Evolutionary conservation across 164 flowering plant species (phyloP).

Genomic region (Vitis cinerea): DNA sequence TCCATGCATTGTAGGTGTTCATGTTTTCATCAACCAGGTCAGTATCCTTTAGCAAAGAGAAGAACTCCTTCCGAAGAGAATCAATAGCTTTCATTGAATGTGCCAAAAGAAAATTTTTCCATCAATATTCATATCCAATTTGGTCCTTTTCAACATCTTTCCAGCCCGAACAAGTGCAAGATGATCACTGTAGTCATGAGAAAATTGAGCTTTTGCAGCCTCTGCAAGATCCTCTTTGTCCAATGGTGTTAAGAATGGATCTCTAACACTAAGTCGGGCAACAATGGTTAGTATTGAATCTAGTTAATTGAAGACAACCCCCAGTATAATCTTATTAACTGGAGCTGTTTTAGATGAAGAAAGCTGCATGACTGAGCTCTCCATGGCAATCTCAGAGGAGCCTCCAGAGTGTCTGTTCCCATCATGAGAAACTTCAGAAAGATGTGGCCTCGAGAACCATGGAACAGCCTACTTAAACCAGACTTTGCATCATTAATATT

Average conservation of each 20-base stretch:
- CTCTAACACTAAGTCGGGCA: slow-evolving; percentile 91
- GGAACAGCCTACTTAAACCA: slow-evolving; percentile 49
- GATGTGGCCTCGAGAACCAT: slow-evolving; percentile 58
- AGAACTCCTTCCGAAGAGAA: slow-evolving; percentile 78
- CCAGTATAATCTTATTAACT: slow-evolving; percentile 49
- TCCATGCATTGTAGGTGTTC: slow-evolving; percentile 50
- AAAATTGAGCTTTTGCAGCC: slow-evolving; percentile 83
- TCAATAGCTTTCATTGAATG: slow-evolving; percentile 93
- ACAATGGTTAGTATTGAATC: slow-evolving; percentile 87
- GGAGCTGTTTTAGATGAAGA: slow-evolving; percentile 51
- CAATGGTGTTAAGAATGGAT: slow-evolving; percentile 83
- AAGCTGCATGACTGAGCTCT: slow-evolving; percentile 48
- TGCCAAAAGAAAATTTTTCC: slow-evolving; percentile 85
- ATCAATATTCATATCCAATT: slow-evolving; percentile 81
- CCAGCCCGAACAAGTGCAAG: slow-evolving; percentile 89
- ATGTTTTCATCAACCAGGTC: slow-evolving; percentile 63
- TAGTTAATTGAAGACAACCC: slow-evolving; percentile 82
- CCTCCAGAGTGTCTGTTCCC: slow-evolving; percentile 51
- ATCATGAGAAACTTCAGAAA: slow-evolving; percentile 55
- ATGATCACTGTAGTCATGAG: slow-evolving; percentile 78
- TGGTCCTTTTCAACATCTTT: slow-evolving; percentile 67
- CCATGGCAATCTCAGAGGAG: slow-evolving; percentile 52
- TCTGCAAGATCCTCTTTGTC: slow-evolving; percentile 80
- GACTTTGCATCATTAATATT: slow-evolving; percentile 75
- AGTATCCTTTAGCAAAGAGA: slow-evolving; percentile 68